Evolutionary conservation across 2,329 filamentous ascomycete genomes (phyloP).

Genomic region (Pseudogymnoascus sp.): DNA sequence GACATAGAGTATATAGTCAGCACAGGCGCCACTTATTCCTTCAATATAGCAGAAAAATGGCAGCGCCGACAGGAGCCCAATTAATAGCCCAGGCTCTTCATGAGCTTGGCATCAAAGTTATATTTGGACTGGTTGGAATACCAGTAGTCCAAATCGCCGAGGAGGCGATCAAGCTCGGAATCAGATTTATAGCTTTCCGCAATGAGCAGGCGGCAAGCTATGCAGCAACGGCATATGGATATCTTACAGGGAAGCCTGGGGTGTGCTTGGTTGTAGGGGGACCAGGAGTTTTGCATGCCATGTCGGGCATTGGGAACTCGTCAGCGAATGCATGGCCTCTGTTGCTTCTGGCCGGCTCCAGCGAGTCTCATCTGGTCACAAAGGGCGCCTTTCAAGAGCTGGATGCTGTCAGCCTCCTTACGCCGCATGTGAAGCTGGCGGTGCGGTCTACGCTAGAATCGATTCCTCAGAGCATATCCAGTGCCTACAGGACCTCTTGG

Average conservation of each 20-base stretch:
- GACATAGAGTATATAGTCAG: slow-evolving; percentile 3
- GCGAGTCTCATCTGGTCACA: slow-evolving; percentile 40
- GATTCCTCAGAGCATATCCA: slow-evolving; percentile 38
- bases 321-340: slow-evolving; percentile 46
- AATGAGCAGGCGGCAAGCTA: slow-evolving; percentile 52
- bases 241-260: slow-evolving; percentile 45
- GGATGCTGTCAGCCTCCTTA: slow-evolving; percentile 43
- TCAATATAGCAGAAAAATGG: slow-evolving; percentile 7
- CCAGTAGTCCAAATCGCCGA: slow-evolving; percentile 49
- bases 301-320: slow-evolving; percentile 46
- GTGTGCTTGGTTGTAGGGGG: slow-evolving; percentile 51
- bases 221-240: slow-evolving; percentile 49
- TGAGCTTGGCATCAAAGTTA: slow-evolving; percentile 23
- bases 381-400: slow-evolving; percentile 50
- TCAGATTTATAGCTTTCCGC: slow-evolving; percentile 48
- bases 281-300: slow-evolving; percentile 47
- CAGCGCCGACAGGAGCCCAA: slow-evolving; percentile 17
- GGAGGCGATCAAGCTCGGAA: slow-evolving; percentile 45
- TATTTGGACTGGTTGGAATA: slow-evolving; percentile 25
- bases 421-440: slow-evolving; percentile 43
- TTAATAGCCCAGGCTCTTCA: slow-evolving; percentile 23
- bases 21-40: neutral
- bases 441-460: slow-evolving; percentile 37
- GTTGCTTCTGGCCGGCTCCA: slow-evolving; percentile 44
- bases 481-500: slow-evolving; percentile 43